Conservation (phyloP, 148 eudicot genomes). For the Agrostemma githago region DNA sequence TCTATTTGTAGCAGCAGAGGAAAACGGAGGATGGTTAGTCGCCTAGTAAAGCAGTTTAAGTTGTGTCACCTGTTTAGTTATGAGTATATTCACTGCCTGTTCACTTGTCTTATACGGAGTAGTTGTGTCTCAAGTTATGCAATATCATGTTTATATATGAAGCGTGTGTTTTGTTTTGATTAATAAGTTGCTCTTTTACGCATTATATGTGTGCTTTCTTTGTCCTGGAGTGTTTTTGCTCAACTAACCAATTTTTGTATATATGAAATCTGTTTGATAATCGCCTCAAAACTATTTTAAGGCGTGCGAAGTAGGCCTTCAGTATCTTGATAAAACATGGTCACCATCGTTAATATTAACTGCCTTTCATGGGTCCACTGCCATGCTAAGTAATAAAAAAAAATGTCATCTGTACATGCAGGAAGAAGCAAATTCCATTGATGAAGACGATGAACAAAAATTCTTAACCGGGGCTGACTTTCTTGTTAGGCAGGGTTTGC, state of each 20-base stretch:
- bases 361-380: neutral
- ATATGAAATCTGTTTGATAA: neutral
- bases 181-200: neutral
- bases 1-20: neutral
- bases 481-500: conserved; percentile 59
- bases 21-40: neutral
- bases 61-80: neutral
- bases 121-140: neutral
- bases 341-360: neutral
- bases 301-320: neutral
- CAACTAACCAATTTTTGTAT: neutral
- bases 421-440: conserved; percentile 77
- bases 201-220: neutral
- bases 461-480: conserved; percentile 77
- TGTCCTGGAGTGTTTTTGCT: neutral
- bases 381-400: neutral
- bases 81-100: neutral
- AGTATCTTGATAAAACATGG: neutral
- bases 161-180: neutral
- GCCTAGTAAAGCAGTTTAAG: neutral
- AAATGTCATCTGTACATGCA: conserved; percentile 23
- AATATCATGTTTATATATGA: neutral
- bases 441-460: conserved; percentile 66
- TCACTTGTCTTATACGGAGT: neutral
- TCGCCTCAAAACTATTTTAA: neutral